Evolutionary conservation across 2,329 filamentous ascomycete species (phyloP).

Genomic region (Arthrobotrys sinensis): DNA sequence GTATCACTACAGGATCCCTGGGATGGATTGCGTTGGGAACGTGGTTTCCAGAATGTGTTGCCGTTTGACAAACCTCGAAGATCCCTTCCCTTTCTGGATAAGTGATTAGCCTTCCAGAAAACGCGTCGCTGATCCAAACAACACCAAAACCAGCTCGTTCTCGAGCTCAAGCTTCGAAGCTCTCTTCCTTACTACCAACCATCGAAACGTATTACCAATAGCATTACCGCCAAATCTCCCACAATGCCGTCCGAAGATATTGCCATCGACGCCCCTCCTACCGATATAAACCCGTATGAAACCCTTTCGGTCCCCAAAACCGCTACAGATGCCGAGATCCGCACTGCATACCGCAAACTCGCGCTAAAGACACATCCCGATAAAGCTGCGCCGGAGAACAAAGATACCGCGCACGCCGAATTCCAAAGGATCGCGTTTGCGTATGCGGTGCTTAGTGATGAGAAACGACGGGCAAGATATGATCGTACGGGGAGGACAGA

Average conservation of each 20-base stretch:
- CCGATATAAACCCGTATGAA: slow-evolving; percentile 82
- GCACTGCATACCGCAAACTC: slow-evolving; percentile 89
- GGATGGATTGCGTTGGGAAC: slow-evolving; percentile 16
- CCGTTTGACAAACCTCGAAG: neutral
- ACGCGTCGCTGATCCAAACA: slow-evolving; percentile 41
- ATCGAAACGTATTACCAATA: slow-evolving; percentile 4
- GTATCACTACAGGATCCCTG: neutral
- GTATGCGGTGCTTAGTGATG: slow-evolving; percentile 91
- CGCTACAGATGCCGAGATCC: slow-evolving; percentile 84
- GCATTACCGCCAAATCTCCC: neutral
- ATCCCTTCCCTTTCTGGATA: slow-evolving; percentile 25
- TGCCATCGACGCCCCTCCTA: slow-evolving; percentile 69
- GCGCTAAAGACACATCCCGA: slow-evolving; percentile 91
- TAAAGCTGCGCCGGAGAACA: slow-evolving; percentile 80
- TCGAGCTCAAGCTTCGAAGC: slow-evolving; percentile 21
- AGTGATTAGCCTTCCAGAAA: slow-evolving; percentile 40
- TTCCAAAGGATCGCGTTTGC: slow-evolving; percentile 96
- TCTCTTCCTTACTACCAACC: neutral
- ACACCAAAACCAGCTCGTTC: slow-evolving; percentile 15
- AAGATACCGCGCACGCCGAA: slow-evolving; percentile 80
- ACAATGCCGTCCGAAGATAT: slow-evolving; percentile 57
- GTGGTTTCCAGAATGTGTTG: slow-evolving; percentile 20
- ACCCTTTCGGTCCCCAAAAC: slow-evolving; percentile 80
- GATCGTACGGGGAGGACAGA: slow-evolving; percentile 91
- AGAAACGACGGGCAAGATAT: slow-evolving; percentile 84